Base-by-base conservation (phyloP, 495 filamentous ascomycete species). In the Letharia columbiana region DNA sequence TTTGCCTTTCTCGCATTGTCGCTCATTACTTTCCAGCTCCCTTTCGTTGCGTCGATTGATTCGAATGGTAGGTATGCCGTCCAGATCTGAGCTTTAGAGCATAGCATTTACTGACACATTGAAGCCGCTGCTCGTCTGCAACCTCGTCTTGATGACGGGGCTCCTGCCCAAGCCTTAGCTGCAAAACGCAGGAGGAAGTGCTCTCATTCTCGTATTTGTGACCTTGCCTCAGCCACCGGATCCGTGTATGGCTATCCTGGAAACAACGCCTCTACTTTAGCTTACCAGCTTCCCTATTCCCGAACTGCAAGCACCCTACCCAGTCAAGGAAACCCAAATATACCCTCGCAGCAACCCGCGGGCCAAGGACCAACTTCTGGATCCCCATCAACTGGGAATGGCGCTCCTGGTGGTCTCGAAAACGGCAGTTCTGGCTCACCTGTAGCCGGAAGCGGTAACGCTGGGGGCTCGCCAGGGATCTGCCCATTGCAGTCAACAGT, bases 141-240 rank as follows among this genome's bases (percentile, higher is more conserved):
- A 49, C 68, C 61, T 60, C 65, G 65, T 60, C 65, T 64, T 44
- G 65, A 64, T 57, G 65, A 59, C 62, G 28, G 42, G 42, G 41
- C 65, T 28, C 62, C 20, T 65, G 44, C 18, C 28, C 60, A 56
- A 54, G 31, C 61, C 49, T 37, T 40, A 56, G 52, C 52, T 31
- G 10, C 31, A 9, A 54, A 47, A 23, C 47, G 45, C 33, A 63
- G 37, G 23, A 35, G 64, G 42, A 66, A 52, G 40, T 52, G 56
- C 35, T 20, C 28, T 35, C 47, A 7, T 50, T 59, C 35, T 33
- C 12, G 20, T 15, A 1, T 42, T 15, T 59, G 40, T 23, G 52
- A 28, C 41, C 3, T 33, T 42, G 60, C 23, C 23, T 64, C 31
- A 33, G 31, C n/a, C 13, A 58, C 35, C 39, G 50, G 52, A n/a